These are phyloP conservation scores for Nakazawaea pomicola DNA, from an alignment of 805 yeast genomes.

Conservation along the genomic window DNA sequence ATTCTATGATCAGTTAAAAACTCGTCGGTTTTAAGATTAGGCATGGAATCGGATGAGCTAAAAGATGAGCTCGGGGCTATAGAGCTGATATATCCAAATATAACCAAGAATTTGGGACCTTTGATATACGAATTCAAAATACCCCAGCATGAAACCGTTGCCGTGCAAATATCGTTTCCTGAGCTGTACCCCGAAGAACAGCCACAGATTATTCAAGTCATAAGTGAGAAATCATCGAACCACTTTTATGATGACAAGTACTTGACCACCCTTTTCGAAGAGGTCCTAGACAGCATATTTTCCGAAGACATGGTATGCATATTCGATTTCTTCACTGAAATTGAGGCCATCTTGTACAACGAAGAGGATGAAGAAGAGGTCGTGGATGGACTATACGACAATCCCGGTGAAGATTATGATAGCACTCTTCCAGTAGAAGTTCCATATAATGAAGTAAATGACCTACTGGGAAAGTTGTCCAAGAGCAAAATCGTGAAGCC, in stretches of 20 bases:
- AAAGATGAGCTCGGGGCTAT: conserved; percentile 76
- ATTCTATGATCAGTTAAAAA: too few relatives aligned
- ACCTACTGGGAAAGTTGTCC: too few relatives aligned
- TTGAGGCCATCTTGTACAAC: conserved; percentile 47
- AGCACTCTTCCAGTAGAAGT: too few relatives aligned
- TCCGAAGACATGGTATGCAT: conserved; percentile 64
- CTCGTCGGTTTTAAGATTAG: too few relatives aligned
- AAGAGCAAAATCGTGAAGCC: neutral
- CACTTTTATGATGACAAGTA: conserved; percentile 37
- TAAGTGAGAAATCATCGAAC: conserved; percentile 16
- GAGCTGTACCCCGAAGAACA: conserved; percentile 56
- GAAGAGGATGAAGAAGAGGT: conserved; percentile 28
- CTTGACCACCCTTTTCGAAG: conserved; percentile 41
- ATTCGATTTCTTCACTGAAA: conserved; percentile 70
- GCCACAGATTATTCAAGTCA: conserved; percentile 63
- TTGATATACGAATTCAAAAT: conserved; percentile 41
- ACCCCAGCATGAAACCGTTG: conserved; percentile 59
- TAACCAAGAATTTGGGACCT: conserved; percentile 34
- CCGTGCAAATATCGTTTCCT: conserved; percentile 70
- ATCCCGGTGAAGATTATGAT: conserved; percentile 13
- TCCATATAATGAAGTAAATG: too few relatives aligned
- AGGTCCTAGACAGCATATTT: conserved; percentile 49
- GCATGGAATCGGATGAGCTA: conserved; percentile 43
- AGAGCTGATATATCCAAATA: conserved; percentile 80
- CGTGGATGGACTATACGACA: conserved; percentile 13